A percentile compares a stretch with the other conserved stretches of the same genome.
Conservation (phyloP, 2,329 filamentous ascomycete genomes). For the Paraphaeosphaeria minitans region DNA sequence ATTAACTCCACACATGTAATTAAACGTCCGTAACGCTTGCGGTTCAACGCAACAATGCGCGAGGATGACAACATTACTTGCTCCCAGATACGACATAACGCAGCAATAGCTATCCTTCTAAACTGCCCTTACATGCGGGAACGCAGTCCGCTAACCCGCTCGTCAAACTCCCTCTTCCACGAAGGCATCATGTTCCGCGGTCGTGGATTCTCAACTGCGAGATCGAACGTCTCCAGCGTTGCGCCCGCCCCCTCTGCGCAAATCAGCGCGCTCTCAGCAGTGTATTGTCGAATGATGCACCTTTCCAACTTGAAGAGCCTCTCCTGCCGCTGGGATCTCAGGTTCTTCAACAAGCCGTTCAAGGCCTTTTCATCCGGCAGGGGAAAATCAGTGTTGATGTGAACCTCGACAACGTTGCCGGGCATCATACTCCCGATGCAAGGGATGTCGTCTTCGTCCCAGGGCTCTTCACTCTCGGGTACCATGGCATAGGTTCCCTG, state of each 20-base stretch:
- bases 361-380: constrained; percentile 28
- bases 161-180: constrained; percentile 41
- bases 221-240: constrained; percentile 31
- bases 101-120: not conserved
- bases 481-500: constrained; percentile 24
- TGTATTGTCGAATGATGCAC: constrained; percentile 35
- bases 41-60: too few relatives aligned
- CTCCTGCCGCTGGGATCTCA: constrained; percentile 27
- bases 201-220: constrained; percentile 14
- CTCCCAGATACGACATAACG: not conserved
- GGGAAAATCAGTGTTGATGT: constrained; percentile 39
- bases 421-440: constrained; percentile 44
- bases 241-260: constrained; percentile 24
- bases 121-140: not conserved
- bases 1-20: too few relatives aligned
- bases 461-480: constrained; percentile 28
- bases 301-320: constrained; percentile 25
- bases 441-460: constrained; percentile 39
- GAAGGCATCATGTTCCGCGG: constrained; percentile 36
- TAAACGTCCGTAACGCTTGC: too few relatives aligned
- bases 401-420: constrained; percentile 30
- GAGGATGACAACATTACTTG: not conserved
- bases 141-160: constrained; percentile 14
- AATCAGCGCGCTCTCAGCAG: constrained; percentile 19
- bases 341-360: constrained; percentile 36